Conservation (phyloP, 768 basidiomycete species). For the Pisolithus marmoratus region DNA sequence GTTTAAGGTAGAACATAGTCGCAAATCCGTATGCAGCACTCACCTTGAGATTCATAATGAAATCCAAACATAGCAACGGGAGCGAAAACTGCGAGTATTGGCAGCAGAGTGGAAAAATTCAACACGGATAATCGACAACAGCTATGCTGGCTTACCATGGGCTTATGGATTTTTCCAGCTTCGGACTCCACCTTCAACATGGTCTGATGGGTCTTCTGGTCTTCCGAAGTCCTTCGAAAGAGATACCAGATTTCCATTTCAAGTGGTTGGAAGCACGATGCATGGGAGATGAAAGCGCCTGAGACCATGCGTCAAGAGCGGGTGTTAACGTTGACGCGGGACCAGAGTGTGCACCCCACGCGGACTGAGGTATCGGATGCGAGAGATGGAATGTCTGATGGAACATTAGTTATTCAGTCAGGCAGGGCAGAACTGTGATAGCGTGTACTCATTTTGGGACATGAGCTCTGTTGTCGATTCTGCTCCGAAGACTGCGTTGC, state of each 20-base stretch:
- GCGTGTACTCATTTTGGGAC: no score
- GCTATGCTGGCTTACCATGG: slow-evolving; percentile 46
- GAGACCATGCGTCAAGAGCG: slow-evolving; percentile 52
- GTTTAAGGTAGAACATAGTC: slow-evolving; percentile 74
- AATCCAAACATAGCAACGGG: slow-evolving; percentile 82
- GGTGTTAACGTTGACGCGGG: slow-evolving; percentile 61
- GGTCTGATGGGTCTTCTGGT: slow-evolving; percentile 81
- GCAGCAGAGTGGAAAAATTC: slow-evolving; percentile 33
- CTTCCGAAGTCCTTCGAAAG: slow-evolving; percentile 83
- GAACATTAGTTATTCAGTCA: no score
- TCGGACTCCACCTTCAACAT: slow-evolving; percentile 89
- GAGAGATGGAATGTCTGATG: no score
- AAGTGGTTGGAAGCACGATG: slow-evolving; percentile 65
- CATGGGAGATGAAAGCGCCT: slow-evolving; percentile 69
- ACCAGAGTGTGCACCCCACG: slow-evolving; percentile 58
- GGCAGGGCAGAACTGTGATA: no score
- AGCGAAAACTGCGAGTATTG: slow-evolving; percentile 68
- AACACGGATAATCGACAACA: slow-evolving; percentile 2
- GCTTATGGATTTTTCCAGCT: slow-evolving; percentile 77
- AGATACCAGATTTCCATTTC: slow-evolving; percentile 70
- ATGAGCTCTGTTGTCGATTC: no score
- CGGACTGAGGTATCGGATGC: slow-evolving; percentile 48
- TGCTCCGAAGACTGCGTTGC: no score
- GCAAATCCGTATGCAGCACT: not conserved
- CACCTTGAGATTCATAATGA: slow-evolving; percentile 94